Evolutionary conservation across 148 eudicot species (phyloP).

Genomic region (Spergularia marina): DNA sequence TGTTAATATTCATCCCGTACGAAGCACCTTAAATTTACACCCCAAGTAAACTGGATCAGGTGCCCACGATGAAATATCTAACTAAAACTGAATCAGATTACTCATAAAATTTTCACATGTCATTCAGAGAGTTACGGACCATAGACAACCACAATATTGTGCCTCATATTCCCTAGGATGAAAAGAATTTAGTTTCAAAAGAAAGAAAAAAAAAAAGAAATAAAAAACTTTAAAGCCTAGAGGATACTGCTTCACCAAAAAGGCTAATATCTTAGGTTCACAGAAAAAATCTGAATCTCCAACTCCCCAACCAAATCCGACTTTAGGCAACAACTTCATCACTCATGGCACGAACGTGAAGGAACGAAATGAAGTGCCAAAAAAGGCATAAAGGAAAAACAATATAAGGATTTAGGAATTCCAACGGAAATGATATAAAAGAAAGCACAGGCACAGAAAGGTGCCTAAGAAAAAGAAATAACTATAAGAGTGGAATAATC

Average conservation of each 20-base stretch:
- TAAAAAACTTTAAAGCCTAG: neutral
- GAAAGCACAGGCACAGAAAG: neutral
- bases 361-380: neutral
- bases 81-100: neutral
- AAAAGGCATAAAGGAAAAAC: neutral
- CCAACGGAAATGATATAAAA: neutral
- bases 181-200: neutral
- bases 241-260: neutral
- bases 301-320: neutral
- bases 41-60: constrained; percentile 22
- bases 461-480: neutral
- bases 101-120: neutral
- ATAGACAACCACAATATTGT: neutral
- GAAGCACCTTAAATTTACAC: constrained; percentile 56
- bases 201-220: too few relatives aligned
- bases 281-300: neutral
- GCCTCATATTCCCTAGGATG: neutral
- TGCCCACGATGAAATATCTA: neutral
- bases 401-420: neutral
- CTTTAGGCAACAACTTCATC: neutral
- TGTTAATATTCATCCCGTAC: constrained; percentile 61
- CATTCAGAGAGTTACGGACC: neutral
- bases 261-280: neutral
- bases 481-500: neutral
- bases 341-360: neutral